phyloP scores from a whole-genome alignment of 2,329 filamentous ascomycete species.

The Clarireedia paspali region DNA sequence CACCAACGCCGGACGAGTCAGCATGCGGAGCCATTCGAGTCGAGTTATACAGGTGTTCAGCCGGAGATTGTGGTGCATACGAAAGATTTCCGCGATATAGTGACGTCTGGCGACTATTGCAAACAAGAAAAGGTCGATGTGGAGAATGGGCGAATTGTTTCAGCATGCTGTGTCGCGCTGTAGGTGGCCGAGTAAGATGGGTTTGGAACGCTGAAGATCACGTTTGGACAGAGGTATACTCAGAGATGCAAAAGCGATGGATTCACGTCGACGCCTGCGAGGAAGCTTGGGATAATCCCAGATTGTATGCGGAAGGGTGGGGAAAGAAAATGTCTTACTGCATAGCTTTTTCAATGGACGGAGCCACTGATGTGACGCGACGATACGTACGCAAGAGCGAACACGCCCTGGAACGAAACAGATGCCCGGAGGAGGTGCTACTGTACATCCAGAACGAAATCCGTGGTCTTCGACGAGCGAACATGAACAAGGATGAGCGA shows the following conservation, averaged over 20 bases:
- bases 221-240: slow-evolving; percentile 97
- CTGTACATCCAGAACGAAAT: slow-evolving; percentile 91
- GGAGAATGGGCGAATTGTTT: slow-evolving; percentile 99
- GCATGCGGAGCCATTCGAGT: slow-evolving; percentile 82
- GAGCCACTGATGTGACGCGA: slow-evolving; percentile 57
- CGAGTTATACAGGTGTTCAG: slow-evolving; percentile 84
- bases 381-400: slow-evolving; percentile 65
- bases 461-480: slow-evolving; percentile 70
- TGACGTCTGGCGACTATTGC: slow-evolving; percentile 86
- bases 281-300: slow-evolving; percentile 89
- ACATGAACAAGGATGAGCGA: slow-evolving; percentile 79
- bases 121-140: slow-evolving; percentile 76
- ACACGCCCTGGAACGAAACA: slow-evolving; percentile 65
- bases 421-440: slow-evolving; percentile 81
- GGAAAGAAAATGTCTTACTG: slow-evolving; percentile 95
- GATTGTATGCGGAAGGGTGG: slow-evolving; percentile 91
- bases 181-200: slow-evolving; percentile 88
- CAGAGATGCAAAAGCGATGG: slow-evolving; percentile 87
- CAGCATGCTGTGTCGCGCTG: slow-evolving; percentile 91
- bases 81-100: slow-evolving; percentile 92
- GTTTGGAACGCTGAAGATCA: slow-evolving; percentile 98
- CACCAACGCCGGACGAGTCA: slow-evolving; percentile 80
- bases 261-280: slow-evolving; percentile 95
- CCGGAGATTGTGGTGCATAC: slow-evolving; percentile 63
- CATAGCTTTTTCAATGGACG: slow-evolving; percentile 91